Conservation (phyloP, 2,329 filamentous ascomycete genomes). For the Penicillium digitatum region DNA sequence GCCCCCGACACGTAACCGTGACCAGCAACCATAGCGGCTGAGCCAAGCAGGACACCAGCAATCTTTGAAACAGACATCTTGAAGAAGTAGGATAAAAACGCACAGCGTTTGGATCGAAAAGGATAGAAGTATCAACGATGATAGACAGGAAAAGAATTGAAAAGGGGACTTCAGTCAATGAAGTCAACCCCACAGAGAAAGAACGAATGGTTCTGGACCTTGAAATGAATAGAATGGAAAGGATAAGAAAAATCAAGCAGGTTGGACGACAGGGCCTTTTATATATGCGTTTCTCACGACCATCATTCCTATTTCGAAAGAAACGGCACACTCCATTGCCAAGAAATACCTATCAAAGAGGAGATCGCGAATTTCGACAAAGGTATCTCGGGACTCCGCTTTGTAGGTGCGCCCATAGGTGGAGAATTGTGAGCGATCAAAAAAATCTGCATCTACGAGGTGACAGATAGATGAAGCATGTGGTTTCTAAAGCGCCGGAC, state of each 20-base stretch:
- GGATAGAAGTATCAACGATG: conserved; percentile 18
- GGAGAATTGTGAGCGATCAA: conserved; percentile 20
- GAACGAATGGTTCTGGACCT: conserved; percentile 30
- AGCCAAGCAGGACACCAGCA: conserved; percentile 32
- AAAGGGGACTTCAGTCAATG: conserved; percentile 37
- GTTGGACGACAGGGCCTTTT: conserved; percentile 14
- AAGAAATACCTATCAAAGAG: conserved; percentile 17
- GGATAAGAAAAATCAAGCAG: conserved; percentile 21
- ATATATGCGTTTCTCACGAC: conserved; percentile 15
- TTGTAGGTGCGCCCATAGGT: conserved; percentile 18
- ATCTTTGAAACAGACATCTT: conserved; percentile 36
- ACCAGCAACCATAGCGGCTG: conserved; percentile 37
- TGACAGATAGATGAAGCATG: conserved; percentile 31
- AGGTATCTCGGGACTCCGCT: conserved; percentile 16
- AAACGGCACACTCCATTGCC: conserved; percentile 11
- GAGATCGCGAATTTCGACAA: conserved; percentile 17
- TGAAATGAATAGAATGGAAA: conserved; percentile 30
- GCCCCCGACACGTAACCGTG: conserved; percentile 40
- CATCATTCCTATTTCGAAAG: conserved; percentile 12
- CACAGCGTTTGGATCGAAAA: conserved; percentile 29
- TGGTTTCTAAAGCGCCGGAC: conserved; percentile 11
- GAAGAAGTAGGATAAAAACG: conserved; percentile 22
- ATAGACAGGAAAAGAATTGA: conserved; percentile 26
- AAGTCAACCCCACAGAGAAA: conserved; percentile 30
- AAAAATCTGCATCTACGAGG: conserved; percentile 20